phyloP scores from a whole-genome alignment of 73 alveolate genomes.

The Stentor coeruleus region DNA sequence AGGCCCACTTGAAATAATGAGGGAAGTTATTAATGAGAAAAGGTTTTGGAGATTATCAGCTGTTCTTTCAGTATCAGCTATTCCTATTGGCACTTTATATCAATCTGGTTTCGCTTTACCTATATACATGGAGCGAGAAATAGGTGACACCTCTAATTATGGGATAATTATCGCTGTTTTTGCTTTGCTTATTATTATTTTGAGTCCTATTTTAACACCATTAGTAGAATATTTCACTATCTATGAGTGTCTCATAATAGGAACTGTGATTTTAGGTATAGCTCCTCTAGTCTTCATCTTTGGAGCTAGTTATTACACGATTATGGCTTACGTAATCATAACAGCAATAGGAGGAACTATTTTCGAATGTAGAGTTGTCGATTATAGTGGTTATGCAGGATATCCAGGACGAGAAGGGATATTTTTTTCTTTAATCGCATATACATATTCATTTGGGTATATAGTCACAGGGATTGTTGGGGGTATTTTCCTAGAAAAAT shows the following conservation, averaged over 20 bases:
- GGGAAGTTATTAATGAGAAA: neutral
- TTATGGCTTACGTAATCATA: neutral
- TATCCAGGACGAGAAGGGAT: conserved; percentile 6
- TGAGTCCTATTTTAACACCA: neutral
- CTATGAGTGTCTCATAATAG: neutral
- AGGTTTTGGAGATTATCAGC: neutral
- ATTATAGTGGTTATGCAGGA: neutral
- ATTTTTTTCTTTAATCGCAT: neutral
- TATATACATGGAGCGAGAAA: conserved; percentile 19
- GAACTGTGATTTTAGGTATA: neutral
- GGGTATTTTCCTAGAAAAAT: neutral
- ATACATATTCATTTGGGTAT: neutral
- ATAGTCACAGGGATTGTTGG: conserved; percentile 3
- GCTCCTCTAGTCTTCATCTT: neutral
- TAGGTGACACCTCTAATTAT: neutral
- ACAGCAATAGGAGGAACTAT: conserved; percentile 8
- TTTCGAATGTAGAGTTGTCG: neutral
- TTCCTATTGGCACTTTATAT: neutral
- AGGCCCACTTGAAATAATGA: neutral
- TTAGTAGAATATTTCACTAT: neutral
- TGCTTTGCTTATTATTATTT: neutral
- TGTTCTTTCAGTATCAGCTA: neutral
- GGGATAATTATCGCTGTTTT: neutral
- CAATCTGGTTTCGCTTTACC: neutral
- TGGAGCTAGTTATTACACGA: neutral